Evolutionary conservation across 2,329 filamentous ascomycete genomes (phyloP).

Genomic region (Phaeosphaeria sp.): DNA sequence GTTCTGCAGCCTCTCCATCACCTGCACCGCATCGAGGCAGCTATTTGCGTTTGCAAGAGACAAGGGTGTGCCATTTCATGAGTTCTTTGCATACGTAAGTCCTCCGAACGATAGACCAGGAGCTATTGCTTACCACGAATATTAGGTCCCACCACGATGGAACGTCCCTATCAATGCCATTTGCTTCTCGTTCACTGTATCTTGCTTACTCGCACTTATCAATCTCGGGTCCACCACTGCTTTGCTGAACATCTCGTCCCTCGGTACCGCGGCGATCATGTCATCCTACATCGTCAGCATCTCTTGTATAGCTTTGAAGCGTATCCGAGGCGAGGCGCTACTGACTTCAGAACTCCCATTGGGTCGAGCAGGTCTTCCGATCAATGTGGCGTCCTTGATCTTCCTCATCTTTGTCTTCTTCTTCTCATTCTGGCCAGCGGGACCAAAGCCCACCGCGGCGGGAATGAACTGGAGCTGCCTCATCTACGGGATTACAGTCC

Average conservation of each 20-base stretch:
- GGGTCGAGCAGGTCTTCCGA: constrained; percentile 43
- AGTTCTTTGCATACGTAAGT: background rate
- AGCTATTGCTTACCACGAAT: no score
- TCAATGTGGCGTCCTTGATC: constrained; percentile 46
- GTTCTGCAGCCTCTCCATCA: constrained; percentile 17
- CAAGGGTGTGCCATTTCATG: background rate
- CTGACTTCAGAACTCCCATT: constrained; percentile 46
- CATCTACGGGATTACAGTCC: constrained; percentile 52
- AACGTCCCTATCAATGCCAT: constrained; percentile 37
- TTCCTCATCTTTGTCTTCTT: constrained; percentile 47
- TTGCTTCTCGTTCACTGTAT: constrained; percentile 36
- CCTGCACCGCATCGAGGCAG: constrained; percentile 21
- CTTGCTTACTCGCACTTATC: constrained; percentile 50
- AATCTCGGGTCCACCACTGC: constrained; percentile 52
- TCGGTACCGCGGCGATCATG: constrained; percentile 37
- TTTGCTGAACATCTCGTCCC: constrained; percentile 50
- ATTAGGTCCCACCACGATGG: constrained; percentile 28
- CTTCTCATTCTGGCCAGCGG: constrained; percentile 53
- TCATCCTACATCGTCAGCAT: constrained; percentile 43
- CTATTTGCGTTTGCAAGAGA: constrained; percentile 3
- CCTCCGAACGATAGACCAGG: no score
- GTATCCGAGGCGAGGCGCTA: constrained; percentile 26
- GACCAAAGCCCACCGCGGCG: constrained; percentile 12
- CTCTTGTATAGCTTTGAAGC: constrained; percentile 37
- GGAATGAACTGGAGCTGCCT: constrained; percentile 57